Evolutionary conservation across 305 asterid genomes (phyloP), one percentile per base, ranked within the genome.

Genomic region (Solanum hybrid): DNA sequence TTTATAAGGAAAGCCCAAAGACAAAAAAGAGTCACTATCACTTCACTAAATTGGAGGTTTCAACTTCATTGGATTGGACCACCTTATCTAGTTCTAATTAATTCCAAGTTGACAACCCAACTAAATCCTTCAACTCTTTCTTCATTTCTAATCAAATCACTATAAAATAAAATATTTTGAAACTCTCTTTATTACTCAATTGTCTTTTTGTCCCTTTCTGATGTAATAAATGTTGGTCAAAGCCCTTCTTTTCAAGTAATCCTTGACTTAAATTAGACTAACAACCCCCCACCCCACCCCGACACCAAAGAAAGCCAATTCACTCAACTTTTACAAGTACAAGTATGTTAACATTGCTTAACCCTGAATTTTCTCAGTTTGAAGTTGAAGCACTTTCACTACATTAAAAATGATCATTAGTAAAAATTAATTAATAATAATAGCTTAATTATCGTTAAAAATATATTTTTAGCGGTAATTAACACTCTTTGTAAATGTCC

Each of bases 211-310:
- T 89, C 92, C 51, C 87, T 46, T 89, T 84, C 27, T 89, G 82
- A 90, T 38, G 14, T 76, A 17, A 82, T 78, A 71, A 89, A 38
- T 56, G 32, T 79, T 91, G 91, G 93, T 92, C 92, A 90, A 90
- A 91, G 64, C 80, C 91, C 88, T 40, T 38, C 13, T 88, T 89
- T 88, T 90, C 89, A 86, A 89, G 92, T 87, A 87, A 92, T 69
- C n/a, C 14, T 17, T 71, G 66, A 32, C 79, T 88, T 86, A 16
- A 84, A 13, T 42, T 75, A 85, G 31, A 37, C 46, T 79, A 84
- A 86, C 29, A 72, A 46, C 12, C 20, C 27, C 26, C 10, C 7
- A 16, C 32, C 42, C 32, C 26, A 10, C 11, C 7, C 6, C 73
- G 4, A 9, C 12, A n/a, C 29, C 27, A 26, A 24, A 24, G 31